These are phyloP conservation scores for Diaporthe humulicola DNA, from an alignment of 2,329 filamentous ascomycete genomes.

Conservation along the genomic window DNA sequence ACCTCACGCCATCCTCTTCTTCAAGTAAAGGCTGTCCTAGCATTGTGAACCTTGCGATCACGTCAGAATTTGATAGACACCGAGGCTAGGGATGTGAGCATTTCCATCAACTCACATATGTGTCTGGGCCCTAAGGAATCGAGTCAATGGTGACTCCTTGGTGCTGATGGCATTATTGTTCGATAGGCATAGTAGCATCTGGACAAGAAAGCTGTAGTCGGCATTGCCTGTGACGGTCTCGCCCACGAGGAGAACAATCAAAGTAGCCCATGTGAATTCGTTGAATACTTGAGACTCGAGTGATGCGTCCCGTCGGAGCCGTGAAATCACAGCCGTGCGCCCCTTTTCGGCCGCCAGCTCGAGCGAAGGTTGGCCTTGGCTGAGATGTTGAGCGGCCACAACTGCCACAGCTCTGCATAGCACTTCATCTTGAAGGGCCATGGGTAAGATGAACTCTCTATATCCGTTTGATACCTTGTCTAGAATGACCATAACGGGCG, in stretches of 20 bases:
- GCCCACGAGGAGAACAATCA: conserved; percentile 3
- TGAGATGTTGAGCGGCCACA: conserved; percentile 16
- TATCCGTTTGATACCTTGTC: conserved; percentile 19
- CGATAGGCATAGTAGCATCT: conserved; percentile 8
- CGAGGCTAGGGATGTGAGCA: accelerated
- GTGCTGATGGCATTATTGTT: background rate
- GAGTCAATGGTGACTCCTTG: background rate
- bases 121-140: background rate
- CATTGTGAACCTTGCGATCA: background rate
- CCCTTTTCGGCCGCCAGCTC: conserved; percentile 8
- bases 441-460: conserved; percentile 2
- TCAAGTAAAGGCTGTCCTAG: conserved; percentile 1
- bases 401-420: conserved; percentile 2
- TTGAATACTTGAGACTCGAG: conserved; percentile 9
- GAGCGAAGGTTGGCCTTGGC: background rate
- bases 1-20: background rate
- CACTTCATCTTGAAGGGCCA: conserved; percentile 22
- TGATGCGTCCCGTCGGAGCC: background rate
- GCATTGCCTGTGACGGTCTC: conserved; percentile 18
- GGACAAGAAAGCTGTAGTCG: conserved; percentile 14
- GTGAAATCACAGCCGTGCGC: conserved; percentile 3
- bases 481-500: conserved; percentile 13
- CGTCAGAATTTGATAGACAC: background rate
- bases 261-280: conserved; percentile 7
- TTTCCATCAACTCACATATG: background rate